Conservation (phyloP, 2,329 filamentous ascomycete genomes). For the Phaeosphaeriaceae sp. region DNA sequence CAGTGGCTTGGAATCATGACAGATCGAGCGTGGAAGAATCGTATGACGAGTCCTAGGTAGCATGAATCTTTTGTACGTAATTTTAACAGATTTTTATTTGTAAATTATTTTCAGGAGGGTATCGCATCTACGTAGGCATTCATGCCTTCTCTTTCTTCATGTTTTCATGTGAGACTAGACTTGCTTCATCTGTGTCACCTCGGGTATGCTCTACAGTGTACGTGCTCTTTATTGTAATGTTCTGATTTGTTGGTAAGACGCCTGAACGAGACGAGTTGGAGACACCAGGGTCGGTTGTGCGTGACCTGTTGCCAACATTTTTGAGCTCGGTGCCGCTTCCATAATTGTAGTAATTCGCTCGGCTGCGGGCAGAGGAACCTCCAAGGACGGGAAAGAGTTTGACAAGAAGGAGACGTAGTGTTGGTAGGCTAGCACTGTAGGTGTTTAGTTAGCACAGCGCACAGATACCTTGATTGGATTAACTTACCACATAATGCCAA, state of each 20-base stretch:
- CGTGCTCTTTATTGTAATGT: conserved; percentile 21
- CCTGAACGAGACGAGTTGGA: not conserved
- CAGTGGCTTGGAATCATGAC: no score
- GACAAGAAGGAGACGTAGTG: conserved; percentile 46
- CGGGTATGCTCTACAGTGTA: conserved; percentile 24
- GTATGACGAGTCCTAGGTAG: no score
- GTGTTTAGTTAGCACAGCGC: not conserved
- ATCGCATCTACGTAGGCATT: no score
- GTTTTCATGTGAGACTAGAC: conserved; percentile 15
- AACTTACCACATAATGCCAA: conserved; percentile 48
- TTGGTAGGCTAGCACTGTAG: conserved; percentile 48
- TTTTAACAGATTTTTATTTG: no score
- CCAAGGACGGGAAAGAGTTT: conserved; percentile 45
- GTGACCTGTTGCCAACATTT: conserved; percentile 16
- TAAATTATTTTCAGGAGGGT: no score
- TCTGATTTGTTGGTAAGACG: conserved; percentile 13
- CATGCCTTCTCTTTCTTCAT: not conserved
- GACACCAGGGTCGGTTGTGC: conserved; percentile 6
- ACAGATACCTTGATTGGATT: conserved; percentile 45
- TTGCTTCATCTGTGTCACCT: conserved; percentile 25
- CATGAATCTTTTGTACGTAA: no score
- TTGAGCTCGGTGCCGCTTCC: conserved; percentile 30
- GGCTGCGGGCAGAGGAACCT: conserved; percentile 40
- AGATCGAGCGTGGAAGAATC: no score
- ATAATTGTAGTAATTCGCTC: conserved; percentile 28